Conservation (phyloP, 2,329 filamentous ascomycete species). For the Dryadomyces quercus-mongolicae region DNA sequence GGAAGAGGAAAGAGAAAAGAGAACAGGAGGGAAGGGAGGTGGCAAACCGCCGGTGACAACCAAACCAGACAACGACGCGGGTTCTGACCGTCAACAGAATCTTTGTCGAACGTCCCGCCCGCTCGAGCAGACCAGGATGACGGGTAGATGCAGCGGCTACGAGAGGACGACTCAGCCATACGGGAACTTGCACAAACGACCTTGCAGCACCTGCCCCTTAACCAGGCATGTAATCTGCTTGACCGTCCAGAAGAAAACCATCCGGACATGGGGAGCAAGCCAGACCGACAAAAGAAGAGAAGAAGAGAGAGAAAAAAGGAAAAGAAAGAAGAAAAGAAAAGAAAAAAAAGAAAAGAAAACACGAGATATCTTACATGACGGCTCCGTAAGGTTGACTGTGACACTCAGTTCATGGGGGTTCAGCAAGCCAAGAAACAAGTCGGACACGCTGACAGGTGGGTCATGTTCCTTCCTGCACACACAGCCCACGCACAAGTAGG, state of each 20-base stretch:
- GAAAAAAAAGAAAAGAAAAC: background rate
- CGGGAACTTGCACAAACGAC: constrained; percentile 27
- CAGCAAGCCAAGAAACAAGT: background rate
- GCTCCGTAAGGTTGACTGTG: background rate
- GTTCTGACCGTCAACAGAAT: background rate
- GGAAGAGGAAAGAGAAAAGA: background rate
- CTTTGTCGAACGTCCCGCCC: background rate
- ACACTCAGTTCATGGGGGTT: background rate
- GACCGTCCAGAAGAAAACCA: background rate
- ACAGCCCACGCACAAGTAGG: background rate
- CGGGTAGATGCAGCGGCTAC: constrained; percentile 5
- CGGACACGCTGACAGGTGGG: constrained; percentile 1
- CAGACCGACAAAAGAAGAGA: background rate
- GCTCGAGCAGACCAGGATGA: background rate
- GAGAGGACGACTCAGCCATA: constrained; percentile 17
- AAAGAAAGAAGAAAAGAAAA: background rate
- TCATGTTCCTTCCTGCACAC: background rate
- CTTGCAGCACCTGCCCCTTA: background rate
- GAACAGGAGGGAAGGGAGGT: background rate
- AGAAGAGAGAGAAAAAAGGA: background rate
- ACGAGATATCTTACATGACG: background rate
- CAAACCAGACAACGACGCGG: background rate
- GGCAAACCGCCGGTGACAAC: background rate
- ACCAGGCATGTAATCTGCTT: background rate
- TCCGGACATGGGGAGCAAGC: background rate